Evolutionary conservation across 345 rosid genomes (phyloP).

Genomic region (Garcia nutans): DNA sequence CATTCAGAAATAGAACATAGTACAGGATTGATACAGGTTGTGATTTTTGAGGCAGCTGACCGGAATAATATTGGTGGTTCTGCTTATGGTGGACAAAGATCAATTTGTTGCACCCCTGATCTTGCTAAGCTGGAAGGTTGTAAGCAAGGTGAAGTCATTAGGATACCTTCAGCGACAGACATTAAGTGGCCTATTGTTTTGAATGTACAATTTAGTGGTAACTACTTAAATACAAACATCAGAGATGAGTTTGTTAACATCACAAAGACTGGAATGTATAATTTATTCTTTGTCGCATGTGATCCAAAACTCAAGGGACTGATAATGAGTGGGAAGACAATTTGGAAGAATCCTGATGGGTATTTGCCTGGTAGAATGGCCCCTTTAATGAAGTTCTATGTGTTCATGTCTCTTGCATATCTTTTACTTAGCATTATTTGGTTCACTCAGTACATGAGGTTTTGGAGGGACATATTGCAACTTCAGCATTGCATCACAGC

Average conservation of each 20-base stretch:
- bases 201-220: conserved; percentile 57
- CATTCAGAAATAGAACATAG: conserved; percentile 42
- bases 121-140: conserved; percentile 95
- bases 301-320: conserved; percentile 82
- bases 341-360: conserved; percentile 93
- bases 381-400: conserved; percentile 79
- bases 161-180: conserved; percentile 75
- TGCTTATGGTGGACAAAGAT: conserved; percentile 97
- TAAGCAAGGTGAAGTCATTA: conserved; percentile 86
- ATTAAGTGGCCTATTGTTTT: conserved; percentile 74
- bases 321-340: conserved; percentile 80
- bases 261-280: conserved; percentile 82
- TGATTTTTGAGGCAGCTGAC: conserved; percentile 91
- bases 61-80: conserved; percentile 95
- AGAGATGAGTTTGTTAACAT: conserved; percentile 48
- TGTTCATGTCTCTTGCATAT: conserved; percentile 70
- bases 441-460: conserved; percentile 78
- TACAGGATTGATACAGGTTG: conserved; percentile 71
- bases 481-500: conserved; percentile 88
- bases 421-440: conserved; percentile 63
- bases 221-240: conserved; percentile 40
- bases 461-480: conserved; percentile 78
- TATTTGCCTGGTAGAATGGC: conserved; percentile 98
- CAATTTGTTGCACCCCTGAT: conserved; percentile 94
- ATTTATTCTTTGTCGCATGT: conserved; percentile 79